These are phyloP conservation scores for Spironucleus salmonicida DNA, from an alignment of 208 protist species.

Conservation along the genomic window DNA sequence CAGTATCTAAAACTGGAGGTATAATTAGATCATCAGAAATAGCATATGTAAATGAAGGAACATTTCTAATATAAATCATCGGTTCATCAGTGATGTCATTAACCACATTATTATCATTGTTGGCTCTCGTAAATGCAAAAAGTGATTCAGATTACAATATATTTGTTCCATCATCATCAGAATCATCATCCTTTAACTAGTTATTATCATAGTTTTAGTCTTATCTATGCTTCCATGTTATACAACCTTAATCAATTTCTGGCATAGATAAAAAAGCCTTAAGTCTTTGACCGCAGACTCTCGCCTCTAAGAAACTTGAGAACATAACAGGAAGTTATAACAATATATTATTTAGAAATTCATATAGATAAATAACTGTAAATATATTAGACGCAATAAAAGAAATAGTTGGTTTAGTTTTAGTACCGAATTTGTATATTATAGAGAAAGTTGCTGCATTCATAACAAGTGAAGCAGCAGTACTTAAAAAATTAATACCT, in stretches of 20 bases:
- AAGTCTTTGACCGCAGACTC: slow-evolving; percentile 11
- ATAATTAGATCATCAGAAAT: neutral
- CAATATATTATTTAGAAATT: neutral
- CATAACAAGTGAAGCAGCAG: neutral
- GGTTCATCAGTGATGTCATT: neutral
- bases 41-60: neutral
- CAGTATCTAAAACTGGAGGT: neutral
- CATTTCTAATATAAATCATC: neutral
- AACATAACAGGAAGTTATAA: neutral
- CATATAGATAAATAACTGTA: neutral
- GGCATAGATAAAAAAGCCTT: slow-evolving; percentile 11
- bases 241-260: neutral
- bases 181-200: too few relatives aligned
- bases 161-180: neutral
- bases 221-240: neutral
- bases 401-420: too few relatives aligned
- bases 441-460: slow-evolving; percentile 9
- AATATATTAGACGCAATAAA: neutral
- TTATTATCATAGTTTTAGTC: too few relatives aligned
- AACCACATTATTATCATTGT: neutral
- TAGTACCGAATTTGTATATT: neutral
- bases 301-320: neutral
- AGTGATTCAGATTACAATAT: neutral
- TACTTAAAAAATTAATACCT: neutral
- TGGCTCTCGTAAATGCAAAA: too few relatives aligned